Percentiles rank a stretch among this genome's conserved stretches.
These are phyloP conservation scores for Anthracocystis walkeri DNA, from an alignment of 1,284 basidiomycete species.

Conservation along the genomic window DNA sequence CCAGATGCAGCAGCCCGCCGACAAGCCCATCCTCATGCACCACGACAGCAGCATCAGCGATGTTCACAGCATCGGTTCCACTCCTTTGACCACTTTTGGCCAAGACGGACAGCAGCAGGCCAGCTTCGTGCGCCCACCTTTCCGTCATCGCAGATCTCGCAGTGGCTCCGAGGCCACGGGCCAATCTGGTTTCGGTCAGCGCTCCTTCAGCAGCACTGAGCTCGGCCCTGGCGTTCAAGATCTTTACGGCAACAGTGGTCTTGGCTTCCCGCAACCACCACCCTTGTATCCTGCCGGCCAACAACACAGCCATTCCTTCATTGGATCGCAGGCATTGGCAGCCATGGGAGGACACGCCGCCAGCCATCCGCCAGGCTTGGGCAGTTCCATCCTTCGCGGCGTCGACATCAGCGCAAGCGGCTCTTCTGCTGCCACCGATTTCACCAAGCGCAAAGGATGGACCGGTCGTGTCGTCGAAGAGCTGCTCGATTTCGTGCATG, in stretches of 20 bases:
- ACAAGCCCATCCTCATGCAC: conserved; percentile 29
- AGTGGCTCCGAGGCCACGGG: conserved; percentile 38
- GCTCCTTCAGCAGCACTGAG: conserved; percentile 36
- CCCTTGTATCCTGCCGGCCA: conserved; percentile 29
- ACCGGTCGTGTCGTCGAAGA: conserved; percentile 61
- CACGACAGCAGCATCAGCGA: conserved; percentile 41
- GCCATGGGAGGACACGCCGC: conserved; percentile 52
- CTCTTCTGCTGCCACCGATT: conserved; percentile 55
- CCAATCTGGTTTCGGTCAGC: conserved; percentile 24
- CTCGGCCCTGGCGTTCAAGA: conserved; percentile 16
- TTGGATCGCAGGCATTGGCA: conserved; percentile 36
- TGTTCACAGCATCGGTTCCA: conserved; percentile 27
- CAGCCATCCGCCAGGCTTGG: conserved; percentile 55
- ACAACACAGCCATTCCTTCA: conserved; percentile 34
- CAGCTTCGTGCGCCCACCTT: conserved; percentile 29
- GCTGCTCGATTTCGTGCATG: conserved; percentile 63
- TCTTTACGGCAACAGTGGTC: conserved; percentile 14
- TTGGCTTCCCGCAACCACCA: conserved; percentile 30
- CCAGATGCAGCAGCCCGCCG: conserved; percentile 18
- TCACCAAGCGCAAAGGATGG: conserved; percentile 66
- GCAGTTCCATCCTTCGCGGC: conserved; percentile 50
- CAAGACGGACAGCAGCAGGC: conserved; percentile 21
- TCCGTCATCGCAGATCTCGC: conserved; percentile 40
- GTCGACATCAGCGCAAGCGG: conserved; percentile 53
- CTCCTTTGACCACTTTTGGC: conserved; percentile 15